Evolutionary conservation across 108 stramenopile species (phyloP).

Genomic region (Cylindrotheca closterium): DNA sequence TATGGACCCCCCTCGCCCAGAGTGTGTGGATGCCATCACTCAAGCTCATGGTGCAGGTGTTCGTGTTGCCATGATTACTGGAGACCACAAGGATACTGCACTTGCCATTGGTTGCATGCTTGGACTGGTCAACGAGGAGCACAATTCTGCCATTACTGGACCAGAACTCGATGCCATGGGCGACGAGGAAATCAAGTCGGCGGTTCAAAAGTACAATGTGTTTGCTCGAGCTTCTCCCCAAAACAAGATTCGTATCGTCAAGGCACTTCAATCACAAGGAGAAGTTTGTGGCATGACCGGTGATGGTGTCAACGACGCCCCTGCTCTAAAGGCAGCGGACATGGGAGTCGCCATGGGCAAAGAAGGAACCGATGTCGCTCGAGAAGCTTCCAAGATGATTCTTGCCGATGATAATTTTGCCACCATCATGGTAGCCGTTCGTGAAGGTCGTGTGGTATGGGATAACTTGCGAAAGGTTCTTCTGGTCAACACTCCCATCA

Average conservation of each 20-base stretch:
- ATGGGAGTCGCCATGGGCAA: conserved; percentile 99
- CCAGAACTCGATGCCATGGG: conserved; percentile 76
- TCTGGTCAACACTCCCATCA: conserved; percentile 80
- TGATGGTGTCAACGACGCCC: conserved; percentile 98
- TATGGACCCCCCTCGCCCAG: conserved; percentile 92
- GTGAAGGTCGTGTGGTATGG: conserved; percentile 84
- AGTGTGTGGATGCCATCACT: conserved; percentile 82
- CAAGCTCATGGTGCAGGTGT: conserved; percentile 87
- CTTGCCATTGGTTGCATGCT: conserved; percentile 52
- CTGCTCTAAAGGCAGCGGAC: conserved; percentile 95
- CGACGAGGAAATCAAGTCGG: conserved; percentile 60
- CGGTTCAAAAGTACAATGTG: conserved; percentile 72
- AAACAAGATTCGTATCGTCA: conserved; percentile 83
- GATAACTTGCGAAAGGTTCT: conserved; percentile 80
- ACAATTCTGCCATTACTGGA: conserved; percentile 64
- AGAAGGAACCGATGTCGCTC: conserved; percentile 95
- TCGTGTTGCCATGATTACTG: conserved; percentile 97
- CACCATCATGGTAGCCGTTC: conserved; percentile 79
- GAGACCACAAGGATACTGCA: conserved; percentile 89
- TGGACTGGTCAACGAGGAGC: conserved; percentile 74
- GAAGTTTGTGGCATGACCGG: conserved; percentile 94
- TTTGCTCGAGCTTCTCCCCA: conserved; percentile 89
- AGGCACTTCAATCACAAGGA: conserved; percentile 85
- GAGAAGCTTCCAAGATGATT: conserved; percentile 97
- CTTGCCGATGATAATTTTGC: conserved; percentile 98